Evolutionary conservation across 1,139 yeast species (phyloP), one percentile per base, ranked within the genome.

Genomic region (Sugiyamaella grinbergsii): DNA sequence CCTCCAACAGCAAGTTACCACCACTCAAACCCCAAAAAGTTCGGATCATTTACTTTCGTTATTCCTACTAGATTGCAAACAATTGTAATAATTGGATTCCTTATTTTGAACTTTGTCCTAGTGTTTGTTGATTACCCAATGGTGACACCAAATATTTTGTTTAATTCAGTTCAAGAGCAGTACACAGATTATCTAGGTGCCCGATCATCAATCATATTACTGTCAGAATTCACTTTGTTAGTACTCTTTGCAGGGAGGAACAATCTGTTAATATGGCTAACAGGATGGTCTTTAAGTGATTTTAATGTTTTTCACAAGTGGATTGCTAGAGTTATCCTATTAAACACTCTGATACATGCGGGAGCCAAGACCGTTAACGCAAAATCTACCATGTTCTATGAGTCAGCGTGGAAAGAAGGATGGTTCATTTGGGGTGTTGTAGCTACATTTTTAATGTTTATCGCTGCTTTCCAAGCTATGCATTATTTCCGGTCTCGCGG

Each of bases 11-110:
- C 72, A 47, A 65, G 66, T 5, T 65, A 66, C 46, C 67, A 67
- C 7, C 84, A 80, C 58, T 73, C 76, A 42, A 69, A 72, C 39
- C 69, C 73, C 50, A 44, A 28, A 22, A 19, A 62, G 36, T 63
- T 42, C 16, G 47, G 56, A 20, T 41, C 67, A 26, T 61, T 69
- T 22, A 64, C 68, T 4, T 53, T 68, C 22, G 62, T 75, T 37
- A 64, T 82, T n/a, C 93, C 93, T 1, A 78, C 87, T 1, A 74
- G 90, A 55, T 68, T 75, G 43, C 90, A 82, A 64, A 63, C 80
- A 0, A 56, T 78, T 6, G 69, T 78, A 39, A 63, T 83, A 8
- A 51, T 67, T n/a, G 70, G 77, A 4, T 79, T 77, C 62, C 59
- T 76, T 10, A 59, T 72, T 2, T 61, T 81, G 55, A 70, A 73